Percentiles rank a stretch among this genome's conserved stretches.
Evolutionary conservation across 1,284 basidiomycete genomes (phyloP).

Genomic region (Crucibulum parvulum): DNA sequence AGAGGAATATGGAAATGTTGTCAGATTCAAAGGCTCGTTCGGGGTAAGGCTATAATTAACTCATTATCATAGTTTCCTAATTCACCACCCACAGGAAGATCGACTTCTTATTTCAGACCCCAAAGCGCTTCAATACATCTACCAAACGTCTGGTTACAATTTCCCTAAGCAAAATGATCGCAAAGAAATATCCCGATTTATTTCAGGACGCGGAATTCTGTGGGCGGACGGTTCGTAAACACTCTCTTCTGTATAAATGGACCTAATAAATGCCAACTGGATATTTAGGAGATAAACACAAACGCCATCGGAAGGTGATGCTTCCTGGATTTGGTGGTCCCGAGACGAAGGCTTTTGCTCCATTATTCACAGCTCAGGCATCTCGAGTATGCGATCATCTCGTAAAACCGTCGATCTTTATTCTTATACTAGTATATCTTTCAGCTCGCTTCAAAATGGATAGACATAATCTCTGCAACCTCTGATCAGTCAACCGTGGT

Average conservation of each 20-base stretch:
- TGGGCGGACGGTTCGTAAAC: slow-evolving; percentile 38
- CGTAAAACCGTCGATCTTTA: background rate
- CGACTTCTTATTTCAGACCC: slow-evolving; percentile 47
- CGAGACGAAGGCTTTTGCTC: slow-evolving; percentile 15
- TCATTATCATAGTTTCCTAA: background rate
- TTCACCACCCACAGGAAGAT: slow-evolving; percentile 37
- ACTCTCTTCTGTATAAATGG: background rate
- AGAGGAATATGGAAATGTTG: slow-evolving; percentile 39
- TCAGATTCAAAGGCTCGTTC: slow-evolving; percentile 40
- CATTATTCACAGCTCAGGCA: slow-evolving; percentile 6
- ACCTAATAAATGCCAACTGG: background rate
- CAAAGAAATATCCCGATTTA: slow-evolving; percentile 44
- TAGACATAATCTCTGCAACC: slow-evolving; percentile 1
- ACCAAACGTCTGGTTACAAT: slow-evolving; percentile 46
- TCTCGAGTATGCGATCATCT: background rate
- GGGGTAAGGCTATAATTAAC: slow-evolving; percentile 30
- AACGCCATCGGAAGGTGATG: slow-evolving; percentile 53
- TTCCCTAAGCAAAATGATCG: slow-evolving; percentile 33
- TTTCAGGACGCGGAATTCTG: slow-evolving; percentile 52
- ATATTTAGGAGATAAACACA: slow-evolving; percentile 46
- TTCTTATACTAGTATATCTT: background rate
- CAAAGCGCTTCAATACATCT: slow-evolving; percentile 49
- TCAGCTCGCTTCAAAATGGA: slow-evolving; percentile 7
- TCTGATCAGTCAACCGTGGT: slow-evolving; percentile 6
- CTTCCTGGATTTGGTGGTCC: slow-evolving; percentile 50